Base-by-base conservation (phyloP, 108 stramenopile species). In the Schizochytrium sp. region DNA sequence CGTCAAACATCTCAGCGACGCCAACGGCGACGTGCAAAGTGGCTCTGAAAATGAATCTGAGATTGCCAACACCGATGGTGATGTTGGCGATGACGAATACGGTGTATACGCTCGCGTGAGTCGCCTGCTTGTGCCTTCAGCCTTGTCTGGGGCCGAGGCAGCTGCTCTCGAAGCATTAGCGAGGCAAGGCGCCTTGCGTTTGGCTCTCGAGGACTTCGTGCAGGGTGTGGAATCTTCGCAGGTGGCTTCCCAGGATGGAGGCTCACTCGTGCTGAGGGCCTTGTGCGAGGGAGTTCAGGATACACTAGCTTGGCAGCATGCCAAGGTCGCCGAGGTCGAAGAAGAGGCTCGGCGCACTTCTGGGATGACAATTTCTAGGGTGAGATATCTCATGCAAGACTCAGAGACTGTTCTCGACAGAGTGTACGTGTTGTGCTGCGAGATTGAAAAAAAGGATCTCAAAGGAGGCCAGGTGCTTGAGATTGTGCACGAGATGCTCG, bases 401-500 rank as follows among this genome's bases (percentile, higher is more conserved):
- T 13, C 76, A 5, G 76, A 83, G 76, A 7, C 28, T 5, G 76
- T 83, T 8, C 76, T 83, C 76, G 76, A 49, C 50, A n/a, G 50
- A n/a, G 76, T 55, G 76, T 49, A n/a, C 50, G 50, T 5, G 17
- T 38, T 83, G 5, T 83, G 76, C 76, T 10, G 5, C 12, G 15
- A 55, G 47, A 53, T 42, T n/a, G 50, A 53, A 47, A 53, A 53
- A 5, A 38, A 44, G 10, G 42, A 38, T 7, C 76, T 83, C 0
- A 47, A 53, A 47, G 76, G 76, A 13, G 76, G 76, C 50, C 76
- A 2, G 76, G 10, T 55, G 2, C 76, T 83, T 38, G 50, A 55
- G 50, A n/a, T 55, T 10, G 76, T 83, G 28, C 28, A 83, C 50
- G 10, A 5, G 28, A 10, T 40, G 5, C 19, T 83, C 50, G 28